These are phyloP conservation scores for Lasiodiplodia sp. DNA, from an alignment of 2,329 filamentous ascomycete genomes.

Conservation along the genomic window DNA sequence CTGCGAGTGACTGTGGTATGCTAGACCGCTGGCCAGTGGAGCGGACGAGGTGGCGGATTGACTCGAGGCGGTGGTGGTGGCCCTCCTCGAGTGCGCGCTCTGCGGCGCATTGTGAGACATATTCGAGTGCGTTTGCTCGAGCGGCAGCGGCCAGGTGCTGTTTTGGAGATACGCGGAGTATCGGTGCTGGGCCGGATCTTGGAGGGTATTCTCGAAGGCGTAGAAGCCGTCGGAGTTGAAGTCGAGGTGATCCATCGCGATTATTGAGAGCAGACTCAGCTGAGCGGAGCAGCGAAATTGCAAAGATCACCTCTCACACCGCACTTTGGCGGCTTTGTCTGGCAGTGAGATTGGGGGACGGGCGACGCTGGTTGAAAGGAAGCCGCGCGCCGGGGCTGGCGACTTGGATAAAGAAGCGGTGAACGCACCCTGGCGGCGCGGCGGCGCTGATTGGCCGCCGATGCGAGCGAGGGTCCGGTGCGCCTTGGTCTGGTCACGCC, in stretches of 20 bases:
- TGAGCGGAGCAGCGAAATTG: slow-evolving; percentile 30
- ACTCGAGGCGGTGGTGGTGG: slow-evolving; percentile 37
- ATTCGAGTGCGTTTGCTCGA: slow-evolving; percentile 40
- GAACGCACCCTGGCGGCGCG: slow-evolving; percentile 27
- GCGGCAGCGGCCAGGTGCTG: slow-evolving; percentile 48
- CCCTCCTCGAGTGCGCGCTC: slow-evolving; percentile 36
- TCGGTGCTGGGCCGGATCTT: slow-evolving; percentile 24
- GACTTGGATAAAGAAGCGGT: slow-evolving; percentile 29
- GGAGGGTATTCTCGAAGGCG: slow-evolving; percentile 23
- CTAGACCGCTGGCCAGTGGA: slow-evolving; percentile 43
- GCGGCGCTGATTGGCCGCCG: slow-evolving; percentile 20
- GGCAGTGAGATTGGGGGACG: slow-evolving; percentile 27
- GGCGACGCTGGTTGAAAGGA: slow-evolving; percentile 28
- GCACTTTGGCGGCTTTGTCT: slow-evolving; percentile 29
- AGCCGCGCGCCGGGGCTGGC: slow-evolving; percentile 28
- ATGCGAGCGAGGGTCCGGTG: slow-evolving; percentile 26
- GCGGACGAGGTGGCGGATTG: slow-evolving; percentile 41
- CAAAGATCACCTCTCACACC: slow-evolving; percentile 32
- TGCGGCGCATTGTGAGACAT: slow-evolving; percentile 39
- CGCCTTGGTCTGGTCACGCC: slow-evolving; percentile 28
- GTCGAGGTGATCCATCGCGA: slow-evolving; percentile 31
- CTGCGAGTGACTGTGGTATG: slow-evolving; percentile 38
- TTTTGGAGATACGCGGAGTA: slow-evolving; percentile 39
- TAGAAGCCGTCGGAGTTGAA: slow-evolving; percentile 30
- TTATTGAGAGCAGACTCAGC: slow-evolving; percentile 26